Conservation (phyloP, 1,139 yeast species). For the Zygoascus meyerae region DNA sequence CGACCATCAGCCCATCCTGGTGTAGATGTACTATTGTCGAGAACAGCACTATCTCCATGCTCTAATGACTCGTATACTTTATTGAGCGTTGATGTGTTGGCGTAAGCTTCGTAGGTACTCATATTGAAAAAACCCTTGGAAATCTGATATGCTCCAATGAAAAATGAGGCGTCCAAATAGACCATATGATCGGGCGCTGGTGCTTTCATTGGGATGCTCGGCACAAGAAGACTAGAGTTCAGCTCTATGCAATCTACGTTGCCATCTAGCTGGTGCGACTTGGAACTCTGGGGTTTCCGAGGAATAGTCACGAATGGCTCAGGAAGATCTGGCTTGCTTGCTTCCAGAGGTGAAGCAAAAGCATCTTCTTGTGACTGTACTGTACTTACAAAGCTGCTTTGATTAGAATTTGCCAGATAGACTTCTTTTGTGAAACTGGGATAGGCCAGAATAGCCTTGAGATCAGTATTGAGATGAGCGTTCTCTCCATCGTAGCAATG, state of each 20-base stretch:
- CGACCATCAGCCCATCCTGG: slow-evolving; percentile 30
- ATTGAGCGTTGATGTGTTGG: slow-evolving; percentile 42
- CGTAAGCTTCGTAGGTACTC: slow-evolving; percentile 43
- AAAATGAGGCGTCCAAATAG: slow-evolving; percentile 34
- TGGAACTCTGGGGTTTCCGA: slow-evolving; percentile 16
- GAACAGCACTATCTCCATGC: slow-evolving; percentile 38
- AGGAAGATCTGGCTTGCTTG: neutral
- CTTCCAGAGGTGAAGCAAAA: neutral
- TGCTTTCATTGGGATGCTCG: slow-evolving; percentile 13
- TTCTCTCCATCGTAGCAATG: slow-evolving; percentile 36
- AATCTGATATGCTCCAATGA: slow-evolving; percentile 44
- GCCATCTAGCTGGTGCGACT: slow-evolving; percentile 31
- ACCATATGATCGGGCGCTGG: slow-evolving; percentile 22
- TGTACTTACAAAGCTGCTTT: neutral
- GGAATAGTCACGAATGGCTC: slow-evolving; percentile 11
- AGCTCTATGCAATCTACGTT: slow-evolving; percentile 25
- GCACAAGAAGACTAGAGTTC: slow-evolving; percentile 16
- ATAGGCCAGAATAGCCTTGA: slow-evolving; percentile 34
- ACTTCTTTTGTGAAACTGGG: slow-evolving; percentile 16
- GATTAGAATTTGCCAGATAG: slow-evolving; percentile 3
- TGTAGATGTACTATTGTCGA: slow-evolving; percentile 46
- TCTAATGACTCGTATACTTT: slow-evolving; percentile 33
- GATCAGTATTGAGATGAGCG: slow-evolving; percentile 34
- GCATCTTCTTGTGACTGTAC: neutral
- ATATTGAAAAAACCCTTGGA: slow-evolving; percentile 48